Evolutionary conservation across 768 basidiomycete species (phyloP).

Genomic region (Leccinum boreale): DNA sequence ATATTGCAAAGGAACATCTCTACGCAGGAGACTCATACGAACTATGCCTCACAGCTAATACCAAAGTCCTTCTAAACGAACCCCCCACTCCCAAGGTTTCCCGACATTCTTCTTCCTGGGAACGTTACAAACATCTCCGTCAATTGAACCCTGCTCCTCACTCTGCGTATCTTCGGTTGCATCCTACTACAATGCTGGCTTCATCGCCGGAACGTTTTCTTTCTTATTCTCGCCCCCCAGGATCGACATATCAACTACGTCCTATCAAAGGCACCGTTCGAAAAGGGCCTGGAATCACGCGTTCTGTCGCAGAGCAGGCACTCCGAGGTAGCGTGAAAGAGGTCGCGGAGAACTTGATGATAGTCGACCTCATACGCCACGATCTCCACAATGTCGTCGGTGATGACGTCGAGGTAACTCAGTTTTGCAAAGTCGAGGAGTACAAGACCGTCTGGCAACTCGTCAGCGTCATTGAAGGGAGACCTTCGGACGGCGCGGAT

Average conservation of each 20-base stretch:
- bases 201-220: constrained; percentile 94
- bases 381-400: constrained; percentile 85
- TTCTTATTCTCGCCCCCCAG: constrained; percentile 66
- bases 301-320: constrained; percentile 60
- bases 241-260: constrained; percentile 72
- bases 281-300: constrained; percentile 62
- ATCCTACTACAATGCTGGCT: constrained; percentile 73
- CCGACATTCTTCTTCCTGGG: constrained; percentile 51
- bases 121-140: constrained; percentile 69
- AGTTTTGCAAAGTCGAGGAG: constrained; percentile 86
- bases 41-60: constrained; percentile 81
- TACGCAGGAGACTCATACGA: constrained; percentile 90
- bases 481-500: constrained; percentile 34
- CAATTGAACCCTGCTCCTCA: constrained; percentile 84
- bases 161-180: constrained; percentile 74
- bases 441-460: constrained; percentile 95
- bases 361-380: constrained; percentile 93
- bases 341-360: constrained; percentile 97
- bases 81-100: constrained; percentile 15
- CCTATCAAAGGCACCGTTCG: constrained; percentile 93
- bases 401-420: constrained; percentile 74
- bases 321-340: constrained; percentile 76
- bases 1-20: constrained; percentile 67
- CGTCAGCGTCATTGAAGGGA: constrained; percentile 89
- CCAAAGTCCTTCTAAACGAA: constrained; percentile 50